These are phyloP conservation scores for Chytridiales sp. DNA, from an alignment of 371 early-diverging fungal species.

Conservation along the genomic window DNA sequence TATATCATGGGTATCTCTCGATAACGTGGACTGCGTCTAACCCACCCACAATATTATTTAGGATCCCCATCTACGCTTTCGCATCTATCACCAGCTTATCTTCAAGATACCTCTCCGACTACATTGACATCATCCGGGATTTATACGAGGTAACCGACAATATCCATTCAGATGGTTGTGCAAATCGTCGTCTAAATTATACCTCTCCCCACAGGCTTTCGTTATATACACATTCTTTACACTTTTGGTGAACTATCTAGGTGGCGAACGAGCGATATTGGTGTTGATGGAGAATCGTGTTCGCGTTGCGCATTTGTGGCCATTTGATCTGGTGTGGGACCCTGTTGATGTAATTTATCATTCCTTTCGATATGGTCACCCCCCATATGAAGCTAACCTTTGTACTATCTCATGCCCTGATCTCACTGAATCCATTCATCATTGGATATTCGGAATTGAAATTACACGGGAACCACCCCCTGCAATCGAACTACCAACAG, in stretches of 20 bases:
- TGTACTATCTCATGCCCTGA: too few species aligned
- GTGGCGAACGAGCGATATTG: conserved; percentile 86
- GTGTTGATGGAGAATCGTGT: conserved; percentile 71
- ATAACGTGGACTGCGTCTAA: too few species aligned
- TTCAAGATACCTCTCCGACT: conserved; percentile 74
- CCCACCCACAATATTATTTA: conserved; percentile 32
- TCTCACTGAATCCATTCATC: too few species aligned
- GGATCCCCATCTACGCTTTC: conserved; percentile 89
- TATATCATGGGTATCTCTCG: too few species aligned
- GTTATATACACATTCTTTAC: conserved; percentile 94
- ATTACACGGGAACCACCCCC: too few species aligned
- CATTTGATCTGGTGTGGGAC: conserved; percentile 69
- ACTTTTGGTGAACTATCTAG: conserved; percentile 83
- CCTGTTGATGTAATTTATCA: conserved; percentile 67
- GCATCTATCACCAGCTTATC: conserved; percentile 79
- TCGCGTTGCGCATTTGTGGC: conserved; percentile 80
- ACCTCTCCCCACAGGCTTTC: conserved; percentile 64
- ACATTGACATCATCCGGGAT: conserved; percentile 90
- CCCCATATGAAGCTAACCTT: background rate
- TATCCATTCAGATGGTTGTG: background rate
- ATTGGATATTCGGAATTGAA: too few species aligned
- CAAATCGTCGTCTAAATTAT: background rate
- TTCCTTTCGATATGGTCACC: background rate
- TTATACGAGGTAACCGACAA: conserved; percentile 77
- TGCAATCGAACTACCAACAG: too few species aligned